phyloP scores from a whole-genome alignment of 331 rosid genomes.

The Erythrophleum ivorense region DNA sequence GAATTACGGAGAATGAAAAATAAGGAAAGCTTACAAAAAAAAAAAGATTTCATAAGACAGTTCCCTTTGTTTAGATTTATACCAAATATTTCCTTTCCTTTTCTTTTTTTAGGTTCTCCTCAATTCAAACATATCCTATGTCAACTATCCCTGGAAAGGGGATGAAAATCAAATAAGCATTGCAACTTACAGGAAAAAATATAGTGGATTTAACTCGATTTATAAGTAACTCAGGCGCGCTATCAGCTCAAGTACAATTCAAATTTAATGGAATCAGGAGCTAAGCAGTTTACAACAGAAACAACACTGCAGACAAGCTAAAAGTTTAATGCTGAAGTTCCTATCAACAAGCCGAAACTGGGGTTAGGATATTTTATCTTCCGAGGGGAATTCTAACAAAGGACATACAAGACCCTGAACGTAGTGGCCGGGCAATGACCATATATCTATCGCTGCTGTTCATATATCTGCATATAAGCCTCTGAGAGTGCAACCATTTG shows the following conservation, averaged over 20 bases:
- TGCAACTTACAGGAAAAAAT: too few species aligned
- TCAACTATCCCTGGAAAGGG: too few species aligned
- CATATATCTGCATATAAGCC: constrained; percentile 96
- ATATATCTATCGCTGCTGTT: constrained; percentile 60
- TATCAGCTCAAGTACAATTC: constrained; percentile 14
- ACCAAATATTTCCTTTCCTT: too few species aligned
- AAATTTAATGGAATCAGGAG: background rate
- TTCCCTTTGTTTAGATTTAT: too few species aligned
- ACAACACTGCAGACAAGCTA: background rate
- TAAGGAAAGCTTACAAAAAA: too few species aligned
- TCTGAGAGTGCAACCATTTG: constrained; percentile 98
- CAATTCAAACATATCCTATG: too few species aligned
- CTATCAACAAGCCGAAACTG: constrained; percentile 9
- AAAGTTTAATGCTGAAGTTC: background rate
- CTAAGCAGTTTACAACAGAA: background rate
- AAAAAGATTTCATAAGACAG: too few species aligned
- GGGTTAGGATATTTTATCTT: constrained; percentile 1
- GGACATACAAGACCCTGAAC: background rate
- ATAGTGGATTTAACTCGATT: background rate
- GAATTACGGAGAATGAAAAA: too few species aligned
- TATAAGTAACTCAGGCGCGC: background rate
- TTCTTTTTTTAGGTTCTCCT: too few species aligned
- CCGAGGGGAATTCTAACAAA: background rate
- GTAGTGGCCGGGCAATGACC: background rate
- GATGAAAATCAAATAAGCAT: too few species aligned